Evolutionary conservation across 805 yeast genomes (phyloP).

Genomic region (Grigorovia yakushimaensis): DNA sequence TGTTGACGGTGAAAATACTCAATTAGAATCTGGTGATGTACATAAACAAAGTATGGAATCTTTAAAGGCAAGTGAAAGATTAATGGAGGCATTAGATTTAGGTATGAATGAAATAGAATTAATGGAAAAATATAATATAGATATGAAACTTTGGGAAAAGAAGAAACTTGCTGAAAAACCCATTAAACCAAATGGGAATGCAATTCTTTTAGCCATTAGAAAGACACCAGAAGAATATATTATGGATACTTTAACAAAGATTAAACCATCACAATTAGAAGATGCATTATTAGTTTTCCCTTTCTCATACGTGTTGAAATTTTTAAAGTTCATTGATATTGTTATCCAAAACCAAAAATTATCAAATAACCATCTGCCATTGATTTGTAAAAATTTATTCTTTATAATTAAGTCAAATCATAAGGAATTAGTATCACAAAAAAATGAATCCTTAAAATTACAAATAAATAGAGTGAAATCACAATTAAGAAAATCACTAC

Average conservation of each 20-base stretch:
- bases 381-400: slow-evolving; percentile 66
- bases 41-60: slow-evolving; percentile 82
- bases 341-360: slow-evolving; percentile 52
- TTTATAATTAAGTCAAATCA: slow-evolving; percentile 67
- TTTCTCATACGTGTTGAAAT: slow-evolving; percentile 65
- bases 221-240: slow-evolving; percentile 72
- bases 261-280: slow-evolving; percentile 77
- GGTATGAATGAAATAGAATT: slow-evolving; percentile 63
- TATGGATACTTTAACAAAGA: slow-evolving; percentile 55
- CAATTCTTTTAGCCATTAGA: slow-evolving; percentile 65
- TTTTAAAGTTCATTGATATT: slow-evolving; percentile 61
- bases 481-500: slow-evolving; percentile 50
- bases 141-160: slow-evolving; percentile 32
- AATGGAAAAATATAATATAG: slow-evolving; percentile 39
- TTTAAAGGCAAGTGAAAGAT: slow-evolving; percentile 84
- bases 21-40: slow-evolving; percentile 54
- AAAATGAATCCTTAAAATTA: slow-evolving; percentile 50
- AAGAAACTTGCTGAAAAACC: slow-evolving; percentile 38
- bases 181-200: slow-evolving; percentile 50
- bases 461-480: slow-evolving; percentile 55
- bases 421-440: slow-evolving; percentile 65
- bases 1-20: slow-evolving; percentile 30
- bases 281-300: slow-evolving; percentile 90
- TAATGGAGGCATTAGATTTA: slow-evolving; percentile 85
- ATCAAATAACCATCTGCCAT: slow-evolving; percentile 43